phyloP scores from a whole-genome alignment of 2,329 filamentous ascomycete species.

The Fusarium sp. region DNA sequence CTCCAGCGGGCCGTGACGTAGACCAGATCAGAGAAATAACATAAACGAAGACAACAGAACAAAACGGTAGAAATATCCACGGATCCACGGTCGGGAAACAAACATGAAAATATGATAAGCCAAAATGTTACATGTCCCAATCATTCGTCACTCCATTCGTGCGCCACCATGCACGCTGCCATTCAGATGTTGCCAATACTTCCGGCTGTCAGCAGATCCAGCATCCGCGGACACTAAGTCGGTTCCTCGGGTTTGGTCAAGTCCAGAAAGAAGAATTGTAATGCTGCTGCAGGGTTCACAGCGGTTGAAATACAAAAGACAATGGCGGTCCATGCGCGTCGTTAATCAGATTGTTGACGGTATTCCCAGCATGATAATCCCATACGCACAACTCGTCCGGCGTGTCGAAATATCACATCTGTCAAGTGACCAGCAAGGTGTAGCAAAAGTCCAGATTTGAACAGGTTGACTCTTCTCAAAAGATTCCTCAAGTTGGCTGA shows the following conservation, averaged over 20 bases:
- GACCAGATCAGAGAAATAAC: background rate
- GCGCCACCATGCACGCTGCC: conserved; percentile 4
- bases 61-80: conserved; percentile 6
- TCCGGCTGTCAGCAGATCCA: background rate
- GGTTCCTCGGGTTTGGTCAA: background rate
- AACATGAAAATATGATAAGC: background rate
- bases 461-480: conserved; percentile 12
- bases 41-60: conserved; percentile 2
- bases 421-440: conserved; percentile 17
- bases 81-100: conserved; percentile 10
- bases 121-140: background rate
- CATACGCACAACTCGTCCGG: background rate
- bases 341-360: conserved; percentile 2
- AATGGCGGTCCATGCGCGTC: background rate
- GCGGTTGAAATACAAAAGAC: background rate
- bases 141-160: background rate
- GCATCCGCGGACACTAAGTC: background rate
- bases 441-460: conserved; percentile 29
- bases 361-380: background rate
- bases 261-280: conserved; percentile 5
- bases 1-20: background rate
- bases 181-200: background rate
- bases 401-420: conserved; percentile 23
- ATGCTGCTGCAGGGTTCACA: background rate
- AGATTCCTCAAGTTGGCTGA: background rate